Base-by-base conservation (phyloP, 768 basidiomycete species). In the Hygrophoropsis aurantiaca region DNA sequence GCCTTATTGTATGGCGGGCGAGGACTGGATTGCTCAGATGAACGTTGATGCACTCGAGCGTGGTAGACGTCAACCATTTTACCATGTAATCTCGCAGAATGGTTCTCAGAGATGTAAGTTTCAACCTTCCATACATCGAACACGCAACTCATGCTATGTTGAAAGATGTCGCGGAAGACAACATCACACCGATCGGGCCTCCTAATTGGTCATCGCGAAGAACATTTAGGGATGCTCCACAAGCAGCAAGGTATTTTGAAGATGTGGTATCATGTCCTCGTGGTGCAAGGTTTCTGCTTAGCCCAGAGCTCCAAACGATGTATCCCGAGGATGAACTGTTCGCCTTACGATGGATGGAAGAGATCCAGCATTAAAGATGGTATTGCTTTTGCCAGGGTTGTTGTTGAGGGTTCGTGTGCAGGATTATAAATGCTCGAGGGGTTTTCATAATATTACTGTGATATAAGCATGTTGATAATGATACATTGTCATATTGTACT, bases 11-110 rank as follows among this genome's bases (percentile, higher is more conserved):
- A 62, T 55, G 47, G 70, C 71, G 11, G 54, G 64, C 8, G 71
- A 73, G 38, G 62, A 54, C 20, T 80, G 77, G 78, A 75, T 75
- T 10, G 41, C 35, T 13, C 57, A 65, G 23, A 79, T 77, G 77
- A 54, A 58, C 19, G 66, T 79, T 1, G 65, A 74, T 48, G 48
- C 53, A 9, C 63, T 80, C 13, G 34, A 58, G 21, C 54, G 64
- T 18, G 77, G 79, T 16, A 59, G 69, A 19, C 50, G 72, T 36
- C 80, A 81, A 46, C 77, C 80, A 2, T 81, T 80, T 51, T 81
- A 81, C 51, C 59, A 64, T 24, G 57, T 69, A 27, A 49, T 73
- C 34, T 56, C 66, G 16, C 55, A 60, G 25, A 69, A 61, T 38
- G 72, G 71, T 11, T 58, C 69, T 1, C 47, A 57, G 33, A 57